phyloP scores from a whole-genome alignment of 495 filamentous ascomycete species.

The Penicillium pancosmium region DNA sequence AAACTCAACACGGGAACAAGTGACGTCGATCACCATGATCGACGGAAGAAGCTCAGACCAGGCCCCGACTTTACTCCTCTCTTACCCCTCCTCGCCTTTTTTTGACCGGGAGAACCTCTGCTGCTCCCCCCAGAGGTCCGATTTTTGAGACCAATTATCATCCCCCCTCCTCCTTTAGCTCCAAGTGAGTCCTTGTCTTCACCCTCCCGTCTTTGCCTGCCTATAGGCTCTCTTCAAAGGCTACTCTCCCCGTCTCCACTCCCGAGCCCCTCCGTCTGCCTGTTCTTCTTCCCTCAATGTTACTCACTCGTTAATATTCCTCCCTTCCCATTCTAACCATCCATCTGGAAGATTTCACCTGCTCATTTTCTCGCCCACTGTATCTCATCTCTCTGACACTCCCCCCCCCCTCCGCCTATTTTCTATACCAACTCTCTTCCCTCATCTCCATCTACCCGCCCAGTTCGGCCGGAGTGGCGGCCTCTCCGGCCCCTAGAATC shows the following conservation, averaged over 20 bases:
- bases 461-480: conserved; percentile 37
- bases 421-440: neutral
- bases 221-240: neutral
- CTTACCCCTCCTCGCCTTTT: conserved; percentile 16
- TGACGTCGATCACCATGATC: conserved; percentile 32
- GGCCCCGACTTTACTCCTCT: conserved; percentile 12
- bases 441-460: conserved; percentile 12
- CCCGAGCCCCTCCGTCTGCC: conserved; percentile 7
- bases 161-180: neutral
- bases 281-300: conserved; percentile 5
- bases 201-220: neutral
- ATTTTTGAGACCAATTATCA: conserved; percentile 5
- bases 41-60: conserved; percentile 29
- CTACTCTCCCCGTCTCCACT: conserved; percentile 6
- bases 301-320: conserved; percentile 8
- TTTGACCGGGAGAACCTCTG: neutral
- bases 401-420: neutral
- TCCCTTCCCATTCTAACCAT: conserved; percentile 16
- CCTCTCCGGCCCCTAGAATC: conserved; percentile 32
- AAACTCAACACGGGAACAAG: conserved; percentile 11
- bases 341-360: conserved; percentile 10
- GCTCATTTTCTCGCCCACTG: conserved; percentile 10
- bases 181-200: conserved; percentile 2
- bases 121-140: neutral
- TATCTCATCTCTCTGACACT: conserved; percentile 5